Evolutionary conservation across 1,284 basidiomycete genomes (phyloP), one percentile per base, ranked within the genome.

Genomic region (Microbotryum silenes-acaulis): DNA sequence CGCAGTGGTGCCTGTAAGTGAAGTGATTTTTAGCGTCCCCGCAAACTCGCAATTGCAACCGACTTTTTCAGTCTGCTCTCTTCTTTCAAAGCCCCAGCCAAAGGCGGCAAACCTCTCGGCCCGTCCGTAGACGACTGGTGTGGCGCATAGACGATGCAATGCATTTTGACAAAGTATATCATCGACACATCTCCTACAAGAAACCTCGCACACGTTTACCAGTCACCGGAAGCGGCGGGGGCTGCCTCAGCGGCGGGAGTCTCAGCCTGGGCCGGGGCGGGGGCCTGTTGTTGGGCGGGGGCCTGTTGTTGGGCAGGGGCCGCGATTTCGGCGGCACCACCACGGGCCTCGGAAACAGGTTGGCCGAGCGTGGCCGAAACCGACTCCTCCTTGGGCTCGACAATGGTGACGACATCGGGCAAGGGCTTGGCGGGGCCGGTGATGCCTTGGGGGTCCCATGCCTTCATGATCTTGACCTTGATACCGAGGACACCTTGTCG

Each of bases 401-500:
- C 63, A 60, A 67, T 90, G 74, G 86, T 85, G 75, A 99, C 93
- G 70, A 87, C 87, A 78, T 98, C 96, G 69, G 96, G 96, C 60
- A 99, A 86, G 69, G 93, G 91, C 79, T 92, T 92, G 78, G 83
- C 82, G 75, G 93, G 94, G 62, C 93, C 93, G 62, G 83, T 79
- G 72, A 84, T 83, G 66, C 92, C 92, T 74, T 90, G 86, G 64
- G 92, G 90, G 79, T 98, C 96, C 79, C 82, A 87, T 68, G 88
- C 91, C 80, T 94, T 93, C 94, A 98, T 97, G 79, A 99, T 98
- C 82, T 98, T 99, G 77, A 99, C 96, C 81, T 98, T 98, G 83
- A 99, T 97, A 76, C 96, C 96, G 71, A 99, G 85, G 64, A 99
- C 96, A 87, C 96, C 96, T 79, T 99, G 96, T 76, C 91, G 88